phyloP scores from a whole-genome alignment of 2,329 filamentous ascomycete species.

The Xylaria sp. region DNA sequence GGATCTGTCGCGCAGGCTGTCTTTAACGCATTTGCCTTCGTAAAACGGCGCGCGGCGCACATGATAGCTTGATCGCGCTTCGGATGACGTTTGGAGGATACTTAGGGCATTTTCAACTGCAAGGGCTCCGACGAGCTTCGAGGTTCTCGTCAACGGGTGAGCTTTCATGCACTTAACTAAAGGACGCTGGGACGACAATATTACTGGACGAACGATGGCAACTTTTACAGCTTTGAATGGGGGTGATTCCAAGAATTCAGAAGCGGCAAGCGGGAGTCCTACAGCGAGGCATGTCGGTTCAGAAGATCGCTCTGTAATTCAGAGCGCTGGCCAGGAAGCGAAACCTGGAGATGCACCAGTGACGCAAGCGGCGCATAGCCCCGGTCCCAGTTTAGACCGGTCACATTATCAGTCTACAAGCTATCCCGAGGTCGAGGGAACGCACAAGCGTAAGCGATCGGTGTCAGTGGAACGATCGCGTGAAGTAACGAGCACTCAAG shows the following conservation, averaged over 20 bases:
- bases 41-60: conserved; percentile 1
- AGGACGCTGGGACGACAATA: conserved; percentile 44
- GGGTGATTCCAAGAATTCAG: conserved; percentile 46
- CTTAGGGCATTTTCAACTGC: conserved; percentile 5
- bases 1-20: conserved; percentile 22
- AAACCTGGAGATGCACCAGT: conserved; percentile 42
- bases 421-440: conserved; percentile 59
- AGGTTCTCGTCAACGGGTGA: conserved; percentile 15
- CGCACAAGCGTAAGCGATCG: conserved; percentile 77
- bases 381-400: conserved; percentile 55
- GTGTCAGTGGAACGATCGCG: conserved; percentile 65
- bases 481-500: conserved; percentile 47
- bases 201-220: conserved; percentile 49
- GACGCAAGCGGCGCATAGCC: conserved; percentile 55
- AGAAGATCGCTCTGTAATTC: conserved; percentile 45
- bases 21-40: conserved; percentile 10
- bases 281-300: conserved; percentile 42
- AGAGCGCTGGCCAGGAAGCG: conserved; percentile 44
- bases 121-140: conserved; percentile 2
- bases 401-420: conserved; percentile 54
- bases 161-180: conserved; percentile 46
- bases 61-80: conserved; percentile 5
- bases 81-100: conserved; percentile 24
- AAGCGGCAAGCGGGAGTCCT: conserved; percentile 44
- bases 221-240: conserved; percentile 51